Conservation (phyloP, 2,329 filamentous ascomycete genomes). For the Phyllosticta citribraziliensis region DNA sequence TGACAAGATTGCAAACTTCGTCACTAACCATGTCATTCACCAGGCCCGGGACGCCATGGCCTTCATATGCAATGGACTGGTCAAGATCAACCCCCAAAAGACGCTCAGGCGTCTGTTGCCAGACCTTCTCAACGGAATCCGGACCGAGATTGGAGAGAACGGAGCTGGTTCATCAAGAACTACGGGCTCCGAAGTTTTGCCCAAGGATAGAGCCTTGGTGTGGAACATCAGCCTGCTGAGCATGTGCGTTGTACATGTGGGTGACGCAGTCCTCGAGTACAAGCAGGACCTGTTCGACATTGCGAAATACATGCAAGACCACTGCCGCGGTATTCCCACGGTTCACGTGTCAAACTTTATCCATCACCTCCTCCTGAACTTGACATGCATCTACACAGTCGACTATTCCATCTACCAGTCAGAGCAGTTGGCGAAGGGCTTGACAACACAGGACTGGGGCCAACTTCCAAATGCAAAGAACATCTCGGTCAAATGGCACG, state of each 20-base stretch:
- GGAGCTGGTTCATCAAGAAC: slow-evolving; percentile 90
- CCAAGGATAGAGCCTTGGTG: slow-evolving; percentile 81
- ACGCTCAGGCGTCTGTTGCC: slow-evolving; percentile 84
- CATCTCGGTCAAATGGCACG: slow-evolving; percentile 84
- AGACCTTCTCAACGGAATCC: slow-evolving; percentile 81
- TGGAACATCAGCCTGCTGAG: slow-evolving; percentile 97
- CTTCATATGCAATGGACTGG: slow-evolving; percentile 92
- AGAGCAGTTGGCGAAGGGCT: slow-evolving; percentile 57
- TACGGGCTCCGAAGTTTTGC: slow-evolving; percentile 85
- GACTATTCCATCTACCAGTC: slow-evolving; percentile 84
- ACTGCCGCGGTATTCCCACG: slow-evolving; percentile 85
- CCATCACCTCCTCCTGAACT: slow-evolving; percentile 86
- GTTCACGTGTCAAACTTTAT: slow-evolving; percentile 97
- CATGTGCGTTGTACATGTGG: slow-evolving; percentile 96
- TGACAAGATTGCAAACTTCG: slow-evolving; percentile 85
- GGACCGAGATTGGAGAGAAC: slow-evolving; percentile 94
- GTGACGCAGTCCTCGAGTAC: slow-evolving; percentile 78
- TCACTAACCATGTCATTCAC: slow-evolving; percentile 89
- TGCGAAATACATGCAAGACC: slow-evolving; percentile 91
- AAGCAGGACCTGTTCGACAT: slow-evolving; percentile 84
- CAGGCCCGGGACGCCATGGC: slow-evolving; percentile 97
- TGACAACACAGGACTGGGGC: slow-evolving; percentile 78
- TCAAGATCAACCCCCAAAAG: slow-evolving; percentile 92
- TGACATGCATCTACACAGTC: slow-evolving; percentile 87
- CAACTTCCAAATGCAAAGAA: slow-evolving; percentile 62